Percentiles rank a stretch among this genome's conserved stretches.
Evolutionary conservation across 2,329 filamentous ascomycete species (phyloP).

Genomic region (Helotiales sp.): DNA sequence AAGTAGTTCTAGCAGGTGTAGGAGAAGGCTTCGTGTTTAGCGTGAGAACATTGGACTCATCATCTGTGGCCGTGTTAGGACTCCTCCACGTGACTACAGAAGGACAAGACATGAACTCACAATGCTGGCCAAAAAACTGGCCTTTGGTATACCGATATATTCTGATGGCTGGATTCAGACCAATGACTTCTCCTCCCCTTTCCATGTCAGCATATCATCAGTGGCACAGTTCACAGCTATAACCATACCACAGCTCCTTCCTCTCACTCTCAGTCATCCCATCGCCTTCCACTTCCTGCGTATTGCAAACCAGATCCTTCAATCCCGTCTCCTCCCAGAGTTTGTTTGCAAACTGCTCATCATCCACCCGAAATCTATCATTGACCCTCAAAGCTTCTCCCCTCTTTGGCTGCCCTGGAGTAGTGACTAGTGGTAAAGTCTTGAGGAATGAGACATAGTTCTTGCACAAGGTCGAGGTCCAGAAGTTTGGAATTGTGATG

Average conservation of each 20-base stretch:
- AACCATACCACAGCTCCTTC: slow-evolving; percentile 32
- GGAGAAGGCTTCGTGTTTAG: slow-evolving; percentile 47
- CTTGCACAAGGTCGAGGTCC: slow-evolving; percentile 61
- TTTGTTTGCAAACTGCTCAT: slow-evolving; percentile 69
- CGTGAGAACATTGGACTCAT: slow-evolving; percentile 76
- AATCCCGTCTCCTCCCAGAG: slow-evolving; percentile 80
- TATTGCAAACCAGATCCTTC: slow-evolving; percentile 46
- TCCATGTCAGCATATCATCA: slow-evolving; percentile 37
- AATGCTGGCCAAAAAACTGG: slow-evolving; percentile 92
- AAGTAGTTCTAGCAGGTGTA: slow-evolving; percentile 72
- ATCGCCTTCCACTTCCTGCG: slow-evolving; percentile 17
- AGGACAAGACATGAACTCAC: slow-evolving; percentile 54
- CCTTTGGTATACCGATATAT: slow-evolving; percentile 84
- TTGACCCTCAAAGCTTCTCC: slow-evolving; percentile 77
- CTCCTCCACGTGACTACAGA: slow-evolving; percentile 1
- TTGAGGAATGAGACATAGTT: slow-evolving; percentile 62
- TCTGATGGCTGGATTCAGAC: slow-evolving; percentile 83
- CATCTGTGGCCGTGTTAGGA: slow-evolving; percentile 59
- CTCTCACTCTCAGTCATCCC: slow-evolving; percentile 28
- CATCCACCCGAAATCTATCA: slow-evolving; percentile 82
- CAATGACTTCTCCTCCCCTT: slow-evolving; percentile 83
- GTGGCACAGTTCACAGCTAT: neutral
- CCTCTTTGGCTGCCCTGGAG: slow-evolving; percentile 64
- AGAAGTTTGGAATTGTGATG: slow-evolving; percentile 61
- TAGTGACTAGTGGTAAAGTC: slow-evolving; percentile 61